Evolutionary conservation across 495 filamentous ascomycete species (phyloP).

Genomic region (Aspergillus bridgeri): DNA sequence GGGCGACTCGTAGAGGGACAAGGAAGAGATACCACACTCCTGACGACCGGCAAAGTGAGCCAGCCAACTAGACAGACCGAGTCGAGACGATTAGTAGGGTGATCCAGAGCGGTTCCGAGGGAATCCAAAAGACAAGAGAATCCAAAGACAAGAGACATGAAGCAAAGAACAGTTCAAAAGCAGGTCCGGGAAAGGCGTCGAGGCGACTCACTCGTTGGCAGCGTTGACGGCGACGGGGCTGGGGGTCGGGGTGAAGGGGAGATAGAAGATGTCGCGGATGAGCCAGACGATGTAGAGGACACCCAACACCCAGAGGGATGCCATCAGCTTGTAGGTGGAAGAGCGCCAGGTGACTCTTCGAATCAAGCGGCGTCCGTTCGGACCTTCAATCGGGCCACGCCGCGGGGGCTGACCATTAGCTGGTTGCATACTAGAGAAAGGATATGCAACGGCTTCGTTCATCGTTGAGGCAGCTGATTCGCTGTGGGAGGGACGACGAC

Average conservation of each 20-base stretch:
- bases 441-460: conserved; percentile 39
- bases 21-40: conserved; percentile 43
- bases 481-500: conserved; percentile 43
- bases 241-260: conserved; percentile 31
- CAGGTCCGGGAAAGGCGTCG: conserved; percentile 1
- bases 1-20: conserved; percentile 40
- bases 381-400: conserved; percentile 45
- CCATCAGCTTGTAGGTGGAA: conserved; percentile 48
- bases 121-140: neutral
- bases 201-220: conserved; percentile 21
- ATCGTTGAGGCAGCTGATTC: conserved; percentile 30
- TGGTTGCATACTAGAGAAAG: conserved; percentile 27
- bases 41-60: conserved; percentile 40
- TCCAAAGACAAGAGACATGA: neutral
- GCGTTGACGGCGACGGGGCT: conserved; percentile 7
- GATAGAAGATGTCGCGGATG: conserved; percentile 44
- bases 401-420: conserved; percentile 21
- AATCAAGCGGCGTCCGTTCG: conserved; percentile 42
- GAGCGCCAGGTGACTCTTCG: conserved; percentile 51
- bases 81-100: conserved; percentile 19
- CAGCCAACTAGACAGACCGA: conserved; percentile 33
- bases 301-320: conserved; percentile 44
- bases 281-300: conserved; percentile 48
- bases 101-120: neutral
- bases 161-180: conserved; percentile 1